Percentiles rank a stretch among this genome's conserved stretches.
Evolutionary conservation across 1,284 basidiomycete species (phyloP).

Genomic region (Rugosomyces carneus): DNA sequence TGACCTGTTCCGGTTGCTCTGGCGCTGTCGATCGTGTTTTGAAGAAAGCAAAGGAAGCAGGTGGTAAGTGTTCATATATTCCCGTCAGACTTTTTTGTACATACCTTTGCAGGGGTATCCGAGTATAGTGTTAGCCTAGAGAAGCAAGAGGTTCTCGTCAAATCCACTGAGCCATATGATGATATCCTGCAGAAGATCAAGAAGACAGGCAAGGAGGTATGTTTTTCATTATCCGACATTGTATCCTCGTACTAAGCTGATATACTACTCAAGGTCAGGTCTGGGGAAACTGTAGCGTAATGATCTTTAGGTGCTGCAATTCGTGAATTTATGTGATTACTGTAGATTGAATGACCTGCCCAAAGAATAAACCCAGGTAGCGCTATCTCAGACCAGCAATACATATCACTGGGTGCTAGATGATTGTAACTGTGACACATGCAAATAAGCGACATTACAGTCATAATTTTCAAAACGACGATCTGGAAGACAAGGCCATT

Average conservation of each 20-base stretch:
- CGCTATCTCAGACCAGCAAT: too few species aligned
- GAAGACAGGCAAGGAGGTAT: conserved; percentile 80
- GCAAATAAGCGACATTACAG: too few species aligned
- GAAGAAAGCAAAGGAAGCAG: conserved; percentile 53
- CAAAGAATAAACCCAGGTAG: too few species aligned
- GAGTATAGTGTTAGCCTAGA: conserved; percentile 60
- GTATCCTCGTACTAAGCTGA: neutral
- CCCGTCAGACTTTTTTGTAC: neutral
- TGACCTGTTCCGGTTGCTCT: conserved; percentile 81
- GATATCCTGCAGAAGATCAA: conserved; percentile 67
- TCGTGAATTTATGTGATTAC: neutral
- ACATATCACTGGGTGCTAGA: too few species aligned
- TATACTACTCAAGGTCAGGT: conserved; percentile 39
- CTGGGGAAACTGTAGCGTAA: conserved; percentile 45
- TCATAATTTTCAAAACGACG: neutral
- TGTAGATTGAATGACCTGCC: too few species aligned
- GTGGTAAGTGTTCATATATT: conserved; percentile 36
- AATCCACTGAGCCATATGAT: conserved; percentile 57
- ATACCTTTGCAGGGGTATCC: conserved; percentile 38
- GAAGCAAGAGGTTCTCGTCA: conserved; percentile 69
- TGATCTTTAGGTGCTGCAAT: too few species aligned
- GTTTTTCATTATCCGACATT: conserved; percentile 7
- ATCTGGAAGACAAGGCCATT: neutral
- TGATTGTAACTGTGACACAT: too few species aligned
- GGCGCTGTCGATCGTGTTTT: conserved; percentile 73